Percentiles rank a stretch among this genome's conserved stretches.
Evolutionary conservation across 805 yeast species (phyloP).

Genomic region (Hanseniaspora mollemarum): DNA sequence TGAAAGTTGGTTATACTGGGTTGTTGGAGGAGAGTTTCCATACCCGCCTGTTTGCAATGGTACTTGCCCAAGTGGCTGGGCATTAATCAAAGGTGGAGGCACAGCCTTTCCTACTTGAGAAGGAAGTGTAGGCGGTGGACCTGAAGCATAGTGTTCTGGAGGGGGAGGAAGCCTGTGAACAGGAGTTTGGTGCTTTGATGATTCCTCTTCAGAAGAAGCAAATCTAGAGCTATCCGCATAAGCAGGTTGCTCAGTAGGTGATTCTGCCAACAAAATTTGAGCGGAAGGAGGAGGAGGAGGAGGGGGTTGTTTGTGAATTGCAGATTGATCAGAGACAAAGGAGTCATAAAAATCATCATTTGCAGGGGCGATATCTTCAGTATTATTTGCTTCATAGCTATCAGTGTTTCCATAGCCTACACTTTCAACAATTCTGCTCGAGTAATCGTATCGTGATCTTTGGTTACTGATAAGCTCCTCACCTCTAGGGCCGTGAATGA

Average conservation of each 20-base stretch:
- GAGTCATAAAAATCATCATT: slow-evolving; percentile 7
- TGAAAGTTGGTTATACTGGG: slow-evolving; percentile 4
- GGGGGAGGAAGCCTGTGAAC: slow-evolving; percentile 8
- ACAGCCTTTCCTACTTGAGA: background rate
- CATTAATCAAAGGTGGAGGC: background rate
- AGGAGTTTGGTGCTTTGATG: background rate
- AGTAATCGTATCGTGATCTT: slow-evolving; percentile 26
- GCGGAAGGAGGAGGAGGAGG: slow-evolving; percentile 12
- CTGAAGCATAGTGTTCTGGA: background rate
- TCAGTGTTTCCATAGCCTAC: slow-evolving; percentile 17
- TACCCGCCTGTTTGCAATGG: background rate
- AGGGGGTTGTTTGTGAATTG: slow-evolving; percentile 8
- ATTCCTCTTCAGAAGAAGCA: background rate
- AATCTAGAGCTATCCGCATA: background rate
- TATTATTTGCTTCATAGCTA: slow-evolving; percentile 10
- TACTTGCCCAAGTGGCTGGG: background rate
- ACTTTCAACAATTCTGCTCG: slow-evolving; percentile 13
- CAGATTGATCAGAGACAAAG: slow-evolving; percentile 7
- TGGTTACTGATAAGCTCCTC: slow-evolving; percentile 27
- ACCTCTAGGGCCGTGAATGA: slow-evolving; percentile 52
- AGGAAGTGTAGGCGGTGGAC: background rate
- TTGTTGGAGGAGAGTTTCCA: background rate
- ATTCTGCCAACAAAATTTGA: slow-evolving; percentile 6
- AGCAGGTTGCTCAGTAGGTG: background rate
- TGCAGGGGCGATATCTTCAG: slow-evolving; percentile 4